Percentiles rank a stretch among this genome's conserved stretches.
phyloP scores from a whole-genome alignment of 768 basidiomycete genomes.

The Chalciporus piperatus region DNA sequence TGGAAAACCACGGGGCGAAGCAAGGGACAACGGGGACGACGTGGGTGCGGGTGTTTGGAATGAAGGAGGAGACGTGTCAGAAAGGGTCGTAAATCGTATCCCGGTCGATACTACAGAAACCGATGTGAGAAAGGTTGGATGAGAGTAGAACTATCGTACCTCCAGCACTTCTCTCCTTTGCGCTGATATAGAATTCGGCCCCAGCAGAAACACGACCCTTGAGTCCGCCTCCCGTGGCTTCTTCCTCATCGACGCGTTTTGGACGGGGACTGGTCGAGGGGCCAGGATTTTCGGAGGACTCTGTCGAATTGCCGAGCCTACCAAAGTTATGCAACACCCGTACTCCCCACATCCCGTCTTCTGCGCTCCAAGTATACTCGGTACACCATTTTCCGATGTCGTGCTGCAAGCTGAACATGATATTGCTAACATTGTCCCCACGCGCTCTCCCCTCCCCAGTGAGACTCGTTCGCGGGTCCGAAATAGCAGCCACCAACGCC shows the following conservation, averaged over 20 bases:
- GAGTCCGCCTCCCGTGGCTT: conserved; percentile 86
- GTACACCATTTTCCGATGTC: conserved; percentile 91
- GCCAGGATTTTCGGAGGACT: conserved; percentile 34
- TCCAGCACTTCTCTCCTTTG: conserved; percentile 89
- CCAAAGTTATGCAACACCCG: conserved; percentile 92
- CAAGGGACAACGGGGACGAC: conserved; percentile 35
- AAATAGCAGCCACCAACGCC: conserved; percentile 81
- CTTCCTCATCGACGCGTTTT: conserved; percentile 93
- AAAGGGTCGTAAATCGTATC: conserved; percentile 89
- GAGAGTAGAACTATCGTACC: conserved; percentile 41
- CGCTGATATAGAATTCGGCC: conserved; percentile 91
- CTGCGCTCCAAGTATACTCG: conserved; percentile 92
- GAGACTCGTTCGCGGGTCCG: conserved; percentile 61
- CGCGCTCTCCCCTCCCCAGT: conserved; percentile 38
- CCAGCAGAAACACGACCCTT: conserved; percentile 90
- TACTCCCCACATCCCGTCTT: conserved; percentile 91
- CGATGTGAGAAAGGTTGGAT: conserved; percentile 1
- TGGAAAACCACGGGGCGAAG: conserved; percentile 27
- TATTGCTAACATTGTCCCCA: conserved; percentile 56
- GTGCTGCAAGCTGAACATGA: conserved; percentile 86
- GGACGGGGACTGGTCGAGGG: conserved; percentile 34
- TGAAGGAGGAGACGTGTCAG: conserved; percentile 70
- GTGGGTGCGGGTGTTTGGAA: conserved; percentile 46
- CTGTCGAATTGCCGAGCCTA: conserved; percentile 44
- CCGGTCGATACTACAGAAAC: conserved; percentile 76